Percentiles rank a stretch among this genome's conserved stretches.
These are phyloP conservation scores for Amanita jacksonii DNA, from an alignment of 768 basidiomycete species.

Conservation along the genomic window DNA sequence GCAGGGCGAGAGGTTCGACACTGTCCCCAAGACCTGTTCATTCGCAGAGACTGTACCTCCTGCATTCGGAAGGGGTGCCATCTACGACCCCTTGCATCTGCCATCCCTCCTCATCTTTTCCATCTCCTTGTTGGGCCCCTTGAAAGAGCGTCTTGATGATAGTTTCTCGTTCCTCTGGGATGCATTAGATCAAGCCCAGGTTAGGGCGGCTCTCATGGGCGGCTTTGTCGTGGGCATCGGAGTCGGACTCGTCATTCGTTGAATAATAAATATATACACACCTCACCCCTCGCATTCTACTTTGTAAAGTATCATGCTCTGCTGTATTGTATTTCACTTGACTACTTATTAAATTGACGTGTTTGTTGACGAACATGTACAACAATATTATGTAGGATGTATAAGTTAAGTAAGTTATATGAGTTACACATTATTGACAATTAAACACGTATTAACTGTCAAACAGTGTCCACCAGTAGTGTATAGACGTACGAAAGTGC, in stretches of 20 bases:
- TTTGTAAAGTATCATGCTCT: not conserved
- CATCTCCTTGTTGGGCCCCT: conserved; percentile 47
- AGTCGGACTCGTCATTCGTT: conserved; percentile 15
- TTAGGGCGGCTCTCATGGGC: conserved; percentile 25
- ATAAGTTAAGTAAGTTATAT: too few relatives aligned
- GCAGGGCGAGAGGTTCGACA: conserved; percentile 4
- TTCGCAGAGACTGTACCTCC: conserved; percentile 2
- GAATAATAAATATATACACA: not conserved
- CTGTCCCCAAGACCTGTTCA: conserved; percentile 1
- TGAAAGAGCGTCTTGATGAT: conserved; percentile 12
- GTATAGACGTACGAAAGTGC: not conserved
- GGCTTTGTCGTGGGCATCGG: conserved; percentile 33
- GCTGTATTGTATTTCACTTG: too few relatives aligned
- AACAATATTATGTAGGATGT: conserved; percentile 1
- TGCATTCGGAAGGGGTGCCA: conserved; percentile 1
- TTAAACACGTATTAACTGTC: not conserved
- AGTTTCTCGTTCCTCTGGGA: conserved; percentile 9
- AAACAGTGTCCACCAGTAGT: not conserved
- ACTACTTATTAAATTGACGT: too few relatives aligned
- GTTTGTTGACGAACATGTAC: conserved; percentile 1
- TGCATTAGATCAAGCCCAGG: conserved; percentile 17
- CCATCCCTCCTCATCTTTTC: conserved; percentile 55
- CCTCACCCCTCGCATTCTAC: not conserved
- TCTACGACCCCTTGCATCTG: conserved; percentile 58
- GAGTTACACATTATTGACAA: conserved; percentile 3